Evolutionary conservation across 257 asterid genomes (phyloP).

Genomic region (Ligustrum vulgare): DNA sequence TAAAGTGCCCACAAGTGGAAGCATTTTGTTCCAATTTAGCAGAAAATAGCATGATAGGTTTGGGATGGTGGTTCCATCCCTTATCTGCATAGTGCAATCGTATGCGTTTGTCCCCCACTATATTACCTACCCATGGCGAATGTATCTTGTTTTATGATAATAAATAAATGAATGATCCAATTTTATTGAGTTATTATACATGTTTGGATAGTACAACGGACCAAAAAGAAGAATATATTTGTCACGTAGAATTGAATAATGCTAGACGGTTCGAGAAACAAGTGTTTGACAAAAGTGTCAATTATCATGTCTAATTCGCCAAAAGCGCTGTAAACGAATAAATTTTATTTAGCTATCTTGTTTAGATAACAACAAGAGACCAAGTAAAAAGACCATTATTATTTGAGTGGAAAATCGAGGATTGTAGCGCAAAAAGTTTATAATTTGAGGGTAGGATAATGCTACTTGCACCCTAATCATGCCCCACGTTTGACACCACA

Average conservation of each 20-base stretch:
- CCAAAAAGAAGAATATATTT: too few species aligned
- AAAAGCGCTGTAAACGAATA: background rate
- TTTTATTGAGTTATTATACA: background rate
- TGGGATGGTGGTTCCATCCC: background rate
- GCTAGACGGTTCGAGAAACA: background rate
- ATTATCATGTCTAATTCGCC: background rate
- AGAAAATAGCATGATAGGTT: slow-evolving; percentile 6
- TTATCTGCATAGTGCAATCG: background rate
- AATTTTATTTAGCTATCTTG: background rate
- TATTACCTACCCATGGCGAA: background rate
- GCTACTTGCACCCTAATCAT: too few species aligned
- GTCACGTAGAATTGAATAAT: background rate
- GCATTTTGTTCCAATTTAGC: background rate
- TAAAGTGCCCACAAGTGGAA: slow-evolving; percentile 1
- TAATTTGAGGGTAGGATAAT: background rate
- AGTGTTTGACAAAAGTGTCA: background rate
- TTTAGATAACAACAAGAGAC: background rate
- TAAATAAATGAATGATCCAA: background rate
- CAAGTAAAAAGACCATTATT: background rate
- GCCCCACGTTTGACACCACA: too few species aligned
- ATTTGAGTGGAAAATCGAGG: background rate
- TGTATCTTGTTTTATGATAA: background rate
- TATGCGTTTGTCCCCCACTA: slow-evolving; percentile 24
- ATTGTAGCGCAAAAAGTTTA: background rate
- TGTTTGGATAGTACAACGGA: background rate